Base-by-base conservation (phyloP, 2,329 filamentous ascomycete genomes). In the Diaporthe capsici region DNA sequence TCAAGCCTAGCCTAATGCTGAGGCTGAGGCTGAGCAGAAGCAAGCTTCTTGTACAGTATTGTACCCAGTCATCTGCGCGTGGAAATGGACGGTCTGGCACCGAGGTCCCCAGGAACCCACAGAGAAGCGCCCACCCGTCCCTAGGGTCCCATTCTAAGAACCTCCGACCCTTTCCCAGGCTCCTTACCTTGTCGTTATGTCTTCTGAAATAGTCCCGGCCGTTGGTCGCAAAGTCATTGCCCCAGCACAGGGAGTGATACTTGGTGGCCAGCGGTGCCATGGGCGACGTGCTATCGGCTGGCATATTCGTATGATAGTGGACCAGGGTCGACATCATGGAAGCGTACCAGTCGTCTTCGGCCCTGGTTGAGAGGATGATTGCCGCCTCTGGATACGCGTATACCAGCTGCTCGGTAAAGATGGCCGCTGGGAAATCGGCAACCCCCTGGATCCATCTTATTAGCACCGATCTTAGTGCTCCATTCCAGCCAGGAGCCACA, bases 321-420 rank as follows among this genome's bases (percentile, higher is more conserved):
- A 79, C 72, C 20, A 83, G 75, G 0, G 81, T 83, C 12, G 79
- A 76, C 75, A 78, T 78, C 83, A 84, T 84, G 73, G 83, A 89
- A 77, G 86, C 85, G 79, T 89, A 86, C 91, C 91, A 92, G 68
- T 87, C 86, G 78, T 92, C 88, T 20, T 91, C 88, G 65, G 91
- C 87, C 31, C 90, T 86, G 49, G 86, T 89, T 3, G 90, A 90
- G 75, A 92, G 83, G 63, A 93, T 88, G 76, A 92, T 86, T 82
- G 91, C 90, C 22, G 91, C 90, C 71, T 92, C 89, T 6, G 91
- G 91, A 80, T 93, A 92, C 17, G 90, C 90, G 76, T 88, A 86
- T 60, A 91, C 89, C 60, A 93, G 84, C 80, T 93, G 90, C 78
- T 88, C 87, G 17, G 89, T 87, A 80, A 93, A 83, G 57, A 83